Base-by-base conservation (phyloP, 495 filamentous ascomycete species). In the Aspergillus indologenus region DNA sequence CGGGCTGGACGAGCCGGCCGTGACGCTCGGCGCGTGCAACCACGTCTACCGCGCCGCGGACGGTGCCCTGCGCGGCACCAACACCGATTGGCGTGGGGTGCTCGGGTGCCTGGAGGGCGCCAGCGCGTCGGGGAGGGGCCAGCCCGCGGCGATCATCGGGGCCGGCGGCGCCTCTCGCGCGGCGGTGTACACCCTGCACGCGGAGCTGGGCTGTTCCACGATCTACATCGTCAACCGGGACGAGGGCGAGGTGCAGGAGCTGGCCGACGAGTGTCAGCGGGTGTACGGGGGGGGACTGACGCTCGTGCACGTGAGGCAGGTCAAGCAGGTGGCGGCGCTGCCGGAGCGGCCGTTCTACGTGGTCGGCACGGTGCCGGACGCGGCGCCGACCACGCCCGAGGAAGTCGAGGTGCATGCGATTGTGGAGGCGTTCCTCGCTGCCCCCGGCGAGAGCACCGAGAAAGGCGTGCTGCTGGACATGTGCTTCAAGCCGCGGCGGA, bases 171-270 rank as follows among this genome's bases (percentile, higher is more conserved):
- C 85, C 1, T 80, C 82, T 43, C 73, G 86, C 17, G 81, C 80
- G 12, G 84, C 85, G 21, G 79, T 89, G 4, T 90, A 87, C 61
- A 78, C 86, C 3, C 69, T 88, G 26, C 71, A 74, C 60, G 79
- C 76, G 47, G 83, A 77, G 67, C 74, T 89, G 57, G 69, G 77
- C 17, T 84, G 78, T 23, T 76, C 72, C 3, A 72, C 75, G 19
- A 79, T 89, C 58, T 89, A 89, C 65, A 70, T 89, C 43, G 78
- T 88, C 22, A 88, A 87, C 62, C 78, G 86, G n/a, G 81, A 87
- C 61, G 61, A 71, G 17, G 56, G 45, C 15, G 87, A 90, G 65
- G 80, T 86, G 17, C 74, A 77, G 6, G 75, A 72, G 23, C 78
- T 89, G n/a, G 77, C 87, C 9, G 45, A 18, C 1, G 45, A 47